Evolutionary conservation across 2,329 filamentous ascomycete species (phyloP).

Genomic region (Aureobasidium lini): DNA sequence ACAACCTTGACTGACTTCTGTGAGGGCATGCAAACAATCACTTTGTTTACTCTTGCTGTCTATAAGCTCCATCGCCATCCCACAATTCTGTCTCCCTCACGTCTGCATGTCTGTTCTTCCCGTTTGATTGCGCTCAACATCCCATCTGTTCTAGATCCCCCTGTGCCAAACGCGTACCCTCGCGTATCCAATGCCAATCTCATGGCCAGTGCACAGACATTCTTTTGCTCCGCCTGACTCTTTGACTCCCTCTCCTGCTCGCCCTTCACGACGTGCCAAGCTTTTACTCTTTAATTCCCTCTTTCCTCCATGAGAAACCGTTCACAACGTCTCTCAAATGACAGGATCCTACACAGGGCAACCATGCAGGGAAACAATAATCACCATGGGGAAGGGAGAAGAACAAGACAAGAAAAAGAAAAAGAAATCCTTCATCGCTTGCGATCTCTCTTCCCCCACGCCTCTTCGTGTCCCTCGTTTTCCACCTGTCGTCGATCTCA

Average conservation of each 20-base stretch:
- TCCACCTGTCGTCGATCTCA: background rate
- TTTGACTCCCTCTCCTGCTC: background rate
- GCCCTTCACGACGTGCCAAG: background rate
- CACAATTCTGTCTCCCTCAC: background rate
- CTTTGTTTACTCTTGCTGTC: background rate
- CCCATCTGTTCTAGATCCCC: slow-evolving; percentile 5
- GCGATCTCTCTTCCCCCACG: background rate
- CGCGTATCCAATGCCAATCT: slow-evolving; percentile 4
- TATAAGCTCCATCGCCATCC: background rate
- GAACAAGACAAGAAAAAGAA: background rate
- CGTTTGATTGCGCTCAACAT: background rate
- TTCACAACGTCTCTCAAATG: slow-evolving; percentile 5
- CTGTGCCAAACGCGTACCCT: slow-evolving; percentile 1
- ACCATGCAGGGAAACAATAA: background rate
- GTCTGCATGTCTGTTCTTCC: background rate
- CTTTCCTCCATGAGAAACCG: background rate
- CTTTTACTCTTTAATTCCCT: slow-evolving; percentile 1
- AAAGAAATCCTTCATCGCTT: background rate
- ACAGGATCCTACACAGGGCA: background rate
- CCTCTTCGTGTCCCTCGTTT: background rate
- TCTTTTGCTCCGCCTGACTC: slow-evolving; percentile 1
- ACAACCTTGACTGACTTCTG: background rate
- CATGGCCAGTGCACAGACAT: slow-evolving; percentile 4
- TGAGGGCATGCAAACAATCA: background rate
- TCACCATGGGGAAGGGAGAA: background rate